Percentiles rank a stretch among this genome's conserved stretches.
phyloP scores from a whole-genome alignment of 495 filamentous ascomycete genomes.

The Penicillium bialowiezense region DNA sequence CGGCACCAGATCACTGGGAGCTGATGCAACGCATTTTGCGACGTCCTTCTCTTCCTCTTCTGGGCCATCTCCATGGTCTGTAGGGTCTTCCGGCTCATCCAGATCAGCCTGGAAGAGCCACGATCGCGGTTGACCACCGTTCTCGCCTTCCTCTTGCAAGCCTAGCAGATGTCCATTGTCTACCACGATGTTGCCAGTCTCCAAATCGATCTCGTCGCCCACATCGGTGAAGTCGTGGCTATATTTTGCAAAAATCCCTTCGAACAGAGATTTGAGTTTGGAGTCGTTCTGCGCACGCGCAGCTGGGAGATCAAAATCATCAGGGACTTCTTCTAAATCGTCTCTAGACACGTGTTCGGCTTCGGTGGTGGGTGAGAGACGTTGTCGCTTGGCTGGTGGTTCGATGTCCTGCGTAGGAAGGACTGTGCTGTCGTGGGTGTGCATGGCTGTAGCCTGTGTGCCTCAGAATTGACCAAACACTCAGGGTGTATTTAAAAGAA shows the following conservation, averaged over 20 bases:
- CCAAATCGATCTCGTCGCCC: slow-evolving; percentile 78
- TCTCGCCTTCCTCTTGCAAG: slow-evolving; percentile 52
- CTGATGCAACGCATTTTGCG: not conserved
- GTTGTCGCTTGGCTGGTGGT: slow-evolving; percentile 54
- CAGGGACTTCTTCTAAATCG: slow-evolving; percentile 32
- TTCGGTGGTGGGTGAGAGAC: slow-evolving; percentile 39
- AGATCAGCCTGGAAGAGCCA: slow-evolving; percentile 16
- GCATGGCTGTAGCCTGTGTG: no score
- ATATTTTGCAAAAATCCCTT: slow-evolving; percentile 87
- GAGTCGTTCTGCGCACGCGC: slow-evolving; percentile 59
- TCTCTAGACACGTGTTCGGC: slow-evolving; percentile 40
- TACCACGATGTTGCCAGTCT: slow-evolving; percentile 74
- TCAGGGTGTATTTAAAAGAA: no score
- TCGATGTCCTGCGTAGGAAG: slow-evolving; percentile 29
- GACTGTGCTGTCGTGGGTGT: slow-evolving; percentile 2
- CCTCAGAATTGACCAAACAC: no score
- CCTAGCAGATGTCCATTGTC: slow-evolving; percentile 78
- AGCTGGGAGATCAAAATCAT: slow-evolving; percentile 48
- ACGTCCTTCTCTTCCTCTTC: slow-evolving; percentile 10
- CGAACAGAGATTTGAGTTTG: slow-evolving; percentile 75
- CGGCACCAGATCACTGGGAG: not conserved
- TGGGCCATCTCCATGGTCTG: not conserved
- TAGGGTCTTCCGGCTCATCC: slow-evolving; percentile 4
- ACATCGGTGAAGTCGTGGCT: slow-evolving; percentile 74
- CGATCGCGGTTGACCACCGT: slow-evolving; percentile 24